Evolutionary conservation across 148 eudicot genomes (phyloP), one percentile per base, ranked within the genome.

Genomic region (Rhododendron ovatum): DNA sequence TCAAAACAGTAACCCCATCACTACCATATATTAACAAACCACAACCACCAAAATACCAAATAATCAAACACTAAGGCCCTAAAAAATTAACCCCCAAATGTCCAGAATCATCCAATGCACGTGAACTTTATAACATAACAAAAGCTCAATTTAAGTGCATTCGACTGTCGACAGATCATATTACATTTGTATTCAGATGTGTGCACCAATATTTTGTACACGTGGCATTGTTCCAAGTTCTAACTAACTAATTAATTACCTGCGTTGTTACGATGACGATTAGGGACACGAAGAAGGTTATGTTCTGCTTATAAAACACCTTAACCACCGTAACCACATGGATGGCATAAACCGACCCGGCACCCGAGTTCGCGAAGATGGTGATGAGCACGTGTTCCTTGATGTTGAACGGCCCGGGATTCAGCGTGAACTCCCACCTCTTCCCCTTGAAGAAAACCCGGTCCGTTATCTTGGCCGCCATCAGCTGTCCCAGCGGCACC

Each of bases 381-480:
- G 99, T 98, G 20, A 98, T 98, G 0, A 98, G 90, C 18, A 98
- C 99, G 18, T 98, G 99, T 71, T 98, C 99, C 85, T 98, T 98
- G 0, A 95, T 90, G 80, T 98, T 98, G 81, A 98, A 98, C 0
- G 99, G 98, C 2, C 99, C 98, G 11, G 98, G 99, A 73, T 98
- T 98, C 37, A 95, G 10, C 1, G 94, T 91, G 79, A 98, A 98
- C 47, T 94, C 96, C 94, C 92, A 95, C 0, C 93, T 84, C 6
- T 86, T 91, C 37, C 98, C 96, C 43, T 86, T 81, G 65, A 95
- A 88, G 80, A 95, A 84, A 15, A 88, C 89, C 18, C 96, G 91
- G 30, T 85, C 67, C 4, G 96, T 94, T 3, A 95, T 88, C 84
- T 81, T 92, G 0, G 95, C 90, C 1, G 99, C 99, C 98, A 98